Base-by-base conservation (phyloP, 176 grass and related monocot species). In the Carex littledalei region DNA sequence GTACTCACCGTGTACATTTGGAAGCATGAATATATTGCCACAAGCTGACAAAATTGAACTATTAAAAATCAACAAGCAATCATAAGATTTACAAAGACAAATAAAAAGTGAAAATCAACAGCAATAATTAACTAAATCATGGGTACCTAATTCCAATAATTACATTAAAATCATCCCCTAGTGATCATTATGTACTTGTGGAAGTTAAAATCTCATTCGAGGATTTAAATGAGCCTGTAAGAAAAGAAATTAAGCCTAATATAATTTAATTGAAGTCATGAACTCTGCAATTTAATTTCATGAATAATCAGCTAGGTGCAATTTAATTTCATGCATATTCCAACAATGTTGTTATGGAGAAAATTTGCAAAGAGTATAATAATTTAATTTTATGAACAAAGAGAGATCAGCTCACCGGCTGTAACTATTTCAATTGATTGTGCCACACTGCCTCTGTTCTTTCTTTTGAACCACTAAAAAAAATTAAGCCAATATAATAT, bases 101-200 rank as follows among this genome's bases (percentile, higher is more conserved):
- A 79, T 50, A 14, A 84, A 60, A 14, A 13, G 10, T 86, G 13
- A 13, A 20, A 54, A 67, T 22, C 53, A 13, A 10, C 61, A 83
- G 82, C 3, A 70, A 62, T 32, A 45, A 75, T 9, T 74, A 77
- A 69, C 37, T 18, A 17, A 63, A 29, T 20, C 47, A 34, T 78
- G 35, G 26, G 62, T 88, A 95, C 93, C 93, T 98, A 89, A 98
- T 89, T 79, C 88, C 91, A 57, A 94, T 91, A 84, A 98, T 88
- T 71, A 83, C 86, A 79, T 98, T 98, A 45, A 93, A 98, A 91
- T 95, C 95, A 87, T 98, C 93, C 84, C 95, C 93, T 62, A 95
- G 55, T 22, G 26, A 26, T 26, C 26, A 26, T 26, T 26, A 26
- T 26, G 26, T 26, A 26, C 26, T 26, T 26, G 26, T 26, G 95